A percentile compares a stretch with the other conserved stretches of the same genome.
Conservation (phyloP, 495 filamentous ascomycete species). For the Daldinia loculata region DNA sequence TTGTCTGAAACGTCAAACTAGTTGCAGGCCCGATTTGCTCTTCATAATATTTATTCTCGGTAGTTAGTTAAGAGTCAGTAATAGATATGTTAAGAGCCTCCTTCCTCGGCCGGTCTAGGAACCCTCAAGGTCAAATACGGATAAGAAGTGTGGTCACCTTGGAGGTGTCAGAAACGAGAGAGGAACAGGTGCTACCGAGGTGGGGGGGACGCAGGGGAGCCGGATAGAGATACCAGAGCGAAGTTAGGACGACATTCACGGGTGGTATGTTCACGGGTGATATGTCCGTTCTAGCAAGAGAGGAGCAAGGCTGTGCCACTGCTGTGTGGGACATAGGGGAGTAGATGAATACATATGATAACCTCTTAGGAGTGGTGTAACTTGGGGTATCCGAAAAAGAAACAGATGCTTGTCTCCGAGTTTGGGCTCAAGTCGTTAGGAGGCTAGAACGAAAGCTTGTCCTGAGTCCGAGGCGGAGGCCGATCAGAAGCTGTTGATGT, state of each 20-base stretch:
- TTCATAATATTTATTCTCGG: conserved; percentile 5
- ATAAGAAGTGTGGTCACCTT: neutral
- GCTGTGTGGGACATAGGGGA: conserved; percentile 47
- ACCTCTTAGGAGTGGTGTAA: conserved; percentile 36
- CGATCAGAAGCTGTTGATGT: conserved; percentile 18
- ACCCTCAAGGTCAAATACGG: neutral
- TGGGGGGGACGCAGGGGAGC: conserved; percentile 33
- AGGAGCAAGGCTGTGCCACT: conserved; percentile 41
- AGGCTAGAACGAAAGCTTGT: conserved; percentile 35
- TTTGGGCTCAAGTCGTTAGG: conserved; percentile 26
- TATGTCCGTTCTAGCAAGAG: conserved; percentile 19
- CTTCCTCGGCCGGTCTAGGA: conserved; percentile 9
- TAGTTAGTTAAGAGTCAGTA: neutral
- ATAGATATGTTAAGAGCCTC: conserved; percentile 6
- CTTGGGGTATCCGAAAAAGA: conserved; percentile 47
- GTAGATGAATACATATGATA: conserved; percentile 48
- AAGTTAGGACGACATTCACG: conserved; percentile 27
- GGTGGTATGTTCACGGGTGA: conserved; percentile 17
- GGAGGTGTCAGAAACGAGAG: conserved; percentile 20
- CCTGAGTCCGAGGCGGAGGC: conserved; percentile 31
- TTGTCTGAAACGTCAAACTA: conserved; percentile 30
- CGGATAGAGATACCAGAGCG: conserved; percentile 22
- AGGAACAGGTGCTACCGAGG: conserved; percentile 25
- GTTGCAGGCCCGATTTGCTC: conserved; percentile 9
- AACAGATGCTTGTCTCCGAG: conserved; percentile 31